Evolutionary conservation across 352 stramenopile species (phyloP), one percentile per base, ranked within the genome.

Genomic region (Phytopythium chamaehyphon): DNA sequence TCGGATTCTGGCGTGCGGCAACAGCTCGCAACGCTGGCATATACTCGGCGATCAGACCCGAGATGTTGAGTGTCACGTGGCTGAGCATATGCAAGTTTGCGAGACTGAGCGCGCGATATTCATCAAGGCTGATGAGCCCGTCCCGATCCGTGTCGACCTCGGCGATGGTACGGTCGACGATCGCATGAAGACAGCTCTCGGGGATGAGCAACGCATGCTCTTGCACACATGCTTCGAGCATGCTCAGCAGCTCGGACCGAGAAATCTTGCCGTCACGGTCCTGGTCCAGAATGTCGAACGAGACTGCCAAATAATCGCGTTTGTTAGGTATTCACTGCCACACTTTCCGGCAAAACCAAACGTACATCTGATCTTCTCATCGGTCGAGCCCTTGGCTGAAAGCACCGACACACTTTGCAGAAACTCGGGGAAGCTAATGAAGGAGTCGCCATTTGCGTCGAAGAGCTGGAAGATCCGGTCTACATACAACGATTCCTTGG

Each of bases 401-500:
- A 90, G 59, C 40, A 88, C 65, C 8, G 72, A 85, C 6, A 93
- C 73, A 33, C 72, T 88, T 58, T 88, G 68, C 16, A 90, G 55
- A 47, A 91, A 91, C 71, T 94, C 79, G 57, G 55, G 47, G 50
- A 92, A 94, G 57, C 73, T 86, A 61, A 91, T 90, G 57, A 72
- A 89, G 64, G 69, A 79, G 65, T 93, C 83, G 49, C 71, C 63
- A 63, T 93, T 90, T 14, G 65, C 52, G 59, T 91, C 79, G 51
- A 93, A 90, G 40, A 90, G 67, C 67, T 88, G 66, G 54, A 90
- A 90, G 51, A 88, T 86, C 21, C 80, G 77, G 50, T 93, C 80
- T 59, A 89, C 83, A 48, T 89, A 91, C 16, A 91, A 67, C 61
- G 77, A 93, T 44, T 90, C 78, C 53, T 90, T 90, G 39, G 83